Percentiles rank a stretch among this genome's conserved stretches.
phyloP scores from a whole-genome alignment of 2,329 filamentous ascomycete genomes.

The Exserohilum rostratum region DNA sequence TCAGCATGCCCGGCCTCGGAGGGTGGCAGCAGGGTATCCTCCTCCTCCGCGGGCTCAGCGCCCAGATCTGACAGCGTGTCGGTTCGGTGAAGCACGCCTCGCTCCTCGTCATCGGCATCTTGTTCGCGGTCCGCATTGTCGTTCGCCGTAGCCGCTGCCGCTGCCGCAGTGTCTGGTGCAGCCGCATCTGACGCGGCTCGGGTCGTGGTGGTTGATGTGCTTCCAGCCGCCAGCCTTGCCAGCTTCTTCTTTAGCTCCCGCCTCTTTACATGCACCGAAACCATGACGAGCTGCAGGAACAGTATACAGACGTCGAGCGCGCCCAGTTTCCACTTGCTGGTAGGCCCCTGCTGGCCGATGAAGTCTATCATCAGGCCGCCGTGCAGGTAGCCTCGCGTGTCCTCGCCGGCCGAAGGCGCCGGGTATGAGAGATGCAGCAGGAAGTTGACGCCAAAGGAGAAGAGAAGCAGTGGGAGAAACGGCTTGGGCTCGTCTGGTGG shows the following conservation, averaged over 20 bases:
- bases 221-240: conserved; percentile 30
- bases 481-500: conserved; percentile 58
- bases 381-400: conserved; percentile 62
- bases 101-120: conserved; percentile 66
- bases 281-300: conserved; percentile 62
- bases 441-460: conserved; percentile 62
- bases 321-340: conserved; percentile 59
- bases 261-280: conserved; percentile 61
- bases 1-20: conserved; percentile 33
- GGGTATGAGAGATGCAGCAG: conserved; percentile 56
- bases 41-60: conserved; percentile 50
- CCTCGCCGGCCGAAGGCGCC: conserved; percentile 54
- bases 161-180: conserved; percentile 10
- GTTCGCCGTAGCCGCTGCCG: conserved; percentile 5
- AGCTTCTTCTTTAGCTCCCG: conserved; percentile 54
- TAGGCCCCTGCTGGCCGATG: conserved; percentile 65
- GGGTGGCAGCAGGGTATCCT: conserved; percentile 37
- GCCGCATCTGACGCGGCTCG: conserved; percentile 16
- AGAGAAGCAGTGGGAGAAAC: conserved; percentile 60
- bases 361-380: conserved; percentile 69
- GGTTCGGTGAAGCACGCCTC: conserved; percentile 56
- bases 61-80: conserved; percentile 47
- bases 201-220: conserved; percentile 13
- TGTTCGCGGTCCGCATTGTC: conserved; percentile 48
- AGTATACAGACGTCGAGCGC: conserved; percentile 61